A percentile compares a stretch with the other conserved stretches of the same genome.
Conservation (phyloP, 2,329 filamentous ascomycete genomes). For the Aspergillus japonicus region DNA sequence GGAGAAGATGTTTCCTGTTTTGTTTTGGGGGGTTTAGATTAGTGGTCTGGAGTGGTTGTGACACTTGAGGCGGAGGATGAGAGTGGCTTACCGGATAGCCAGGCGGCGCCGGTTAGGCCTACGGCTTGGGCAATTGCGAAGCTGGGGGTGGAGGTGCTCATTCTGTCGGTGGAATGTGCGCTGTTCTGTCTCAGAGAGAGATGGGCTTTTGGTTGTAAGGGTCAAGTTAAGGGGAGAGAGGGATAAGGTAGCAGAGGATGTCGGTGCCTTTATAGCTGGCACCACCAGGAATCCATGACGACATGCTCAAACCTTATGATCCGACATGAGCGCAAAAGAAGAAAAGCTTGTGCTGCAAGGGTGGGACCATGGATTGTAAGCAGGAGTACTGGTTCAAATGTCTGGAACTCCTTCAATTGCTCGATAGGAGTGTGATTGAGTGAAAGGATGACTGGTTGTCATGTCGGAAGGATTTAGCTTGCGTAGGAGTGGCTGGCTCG, state of each 20-base stretch:
- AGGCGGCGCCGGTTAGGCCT: constrained; percentile 31
- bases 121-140: constrained; percentile 29
- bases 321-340: not conserved
- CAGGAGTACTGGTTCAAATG: not conserved
- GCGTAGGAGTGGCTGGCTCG: not conserved
- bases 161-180: constrained; percentile 7
- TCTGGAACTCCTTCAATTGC: not conserved
- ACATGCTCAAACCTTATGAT: not conserved
- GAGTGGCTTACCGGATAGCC: constrained; percentile 27
- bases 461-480: not conserved
- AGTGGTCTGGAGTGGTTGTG: not conserved
- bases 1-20: constrained; percentile 27
- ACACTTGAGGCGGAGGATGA: not conserved
- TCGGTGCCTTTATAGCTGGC: not conserved
- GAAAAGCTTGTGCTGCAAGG: not conserved
- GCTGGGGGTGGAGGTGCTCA: constrained; percentile 20
- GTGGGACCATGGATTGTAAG: not conserved
- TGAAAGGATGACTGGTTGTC: no score
- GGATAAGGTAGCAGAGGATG: not conserved
- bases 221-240: no score
- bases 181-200: not conserved
- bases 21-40: not conserved
- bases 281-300: not conserved
- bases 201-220: not conserved
- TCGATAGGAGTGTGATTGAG: not conserved